Percentiles rank a stretch among this genome's conserved stretches.
Evolutionary conservation across 75 land plant genomes (phyloP).

Genomic region (Gnetum montanum): DNA sequence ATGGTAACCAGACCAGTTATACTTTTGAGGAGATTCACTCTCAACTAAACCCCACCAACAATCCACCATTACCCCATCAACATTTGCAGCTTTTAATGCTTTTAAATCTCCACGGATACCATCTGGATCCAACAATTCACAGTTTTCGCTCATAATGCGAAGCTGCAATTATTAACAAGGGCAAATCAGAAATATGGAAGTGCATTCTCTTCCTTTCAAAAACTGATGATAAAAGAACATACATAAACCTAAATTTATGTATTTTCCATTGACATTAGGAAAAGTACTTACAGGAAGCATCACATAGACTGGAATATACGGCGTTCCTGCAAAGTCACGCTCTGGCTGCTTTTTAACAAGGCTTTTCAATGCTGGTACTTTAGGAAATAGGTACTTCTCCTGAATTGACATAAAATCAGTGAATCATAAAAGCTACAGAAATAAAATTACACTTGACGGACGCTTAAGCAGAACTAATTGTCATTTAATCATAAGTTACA

Average conservation of each 20-base stretch:
- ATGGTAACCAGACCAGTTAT: slow-evolving; percentile 83
- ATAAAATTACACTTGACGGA: no score
- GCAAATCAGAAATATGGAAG: not conserved
- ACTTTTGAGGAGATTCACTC: slow-evolving; percentile 67
- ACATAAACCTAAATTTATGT: no score
- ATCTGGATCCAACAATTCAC: slow-evolving; percentile 71
- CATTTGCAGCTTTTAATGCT: slow-evolving; percentile 56
- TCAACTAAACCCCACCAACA: slow-evolving; percentile 99
- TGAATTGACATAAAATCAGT: no score
- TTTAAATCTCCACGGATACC: slow-evolving; percentile 44
- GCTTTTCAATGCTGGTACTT: no score
- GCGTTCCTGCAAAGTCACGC: slow-evolving; percentile 84
- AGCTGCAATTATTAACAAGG: slow-evolving; percentile 42
- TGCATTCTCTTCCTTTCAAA: no score
- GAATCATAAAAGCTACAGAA: no score
- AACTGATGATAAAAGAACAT: no score
- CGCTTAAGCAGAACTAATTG: no score
- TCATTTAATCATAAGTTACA: no score
- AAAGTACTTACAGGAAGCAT: slow-evolving; percentile 92
- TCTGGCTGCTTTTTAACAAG: slow-evolving; percentile 51
- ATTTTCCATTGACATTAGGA: no score
- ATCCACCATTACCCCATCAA: slow-evolving; percentile 96
- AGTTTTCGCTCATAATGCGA: slow-evolving; percentile 60
- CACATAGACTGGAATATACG: slow-evolving; percentile 88
- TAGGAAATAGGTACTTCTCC: no score